Evolutionary conservation across 768 basidiomycete genomes (phyloP).

Genomic region (Rickenella mellea): DNA sequence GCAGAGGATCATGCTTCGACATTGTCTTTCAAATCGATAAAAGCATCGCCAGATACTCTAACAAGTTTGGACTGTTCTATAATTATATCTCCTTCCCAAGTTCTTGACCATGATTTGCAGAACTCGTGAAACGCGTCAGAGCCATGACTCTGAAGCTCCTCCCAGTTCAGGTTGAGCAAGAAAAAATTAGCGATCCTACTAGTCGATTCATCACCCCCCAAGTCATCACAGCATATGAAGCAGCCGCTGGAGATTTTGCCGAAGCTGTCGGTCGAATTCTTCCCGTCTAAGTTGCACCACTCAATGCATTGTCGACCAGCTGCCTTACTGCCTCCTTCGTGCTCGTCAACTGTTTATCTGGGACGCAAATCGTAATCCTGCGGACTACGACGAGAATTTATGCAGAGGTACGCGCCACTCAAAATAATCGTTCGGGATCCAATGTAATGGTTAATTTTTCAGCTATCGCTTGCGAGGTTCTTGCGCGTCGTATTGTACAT

Average conservation of each 20-base stretch:
- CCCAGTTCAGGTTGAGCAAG: slow-evolving; percentile 69
- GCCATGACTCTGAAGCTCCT: slow-evolving; percentile 67
- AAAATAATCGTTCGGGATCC: background rate
- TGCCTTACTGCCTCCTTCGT: slow-evolving; percentile 74
- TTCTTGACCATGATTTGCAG: slow-evolving; percentile 26
- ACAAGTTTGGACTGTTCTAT: slow-evolving; percentile 44
- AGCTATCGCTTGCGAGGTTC: slow-evolving; percentile 79
- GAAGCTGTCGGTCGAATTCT: slow-evolving; percentile 53
- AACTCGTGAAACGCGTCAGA: slow-evolving; percentile 72
- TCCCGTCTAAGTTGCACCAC: background rate
- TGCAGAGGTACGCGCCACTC: slow-evolving; percentile 49
- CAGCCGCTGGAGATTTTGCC: slow-evolving; percentile 79
- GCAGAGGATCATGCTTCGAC: slow-evolving; percentile 35
- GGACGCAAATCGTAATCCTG: slow-evolving; percentile 74
- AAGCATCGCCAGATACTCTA: slow-evolving; percentile 60
- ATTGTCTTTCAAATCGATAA: slow-evolving; percentile 33
- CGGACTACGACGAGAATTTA: slow-evolving; percentile 80
- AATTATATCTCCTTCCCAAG: background rate
- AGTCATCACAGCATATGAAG: slow-evolving; percentile 67
- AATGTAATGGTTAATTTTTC: slow-evolving; percentile 1
- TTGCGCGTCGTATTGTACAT: slow-evolving; percentile 77
- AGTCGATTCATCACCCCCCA: slow-evolving; percentile 76
- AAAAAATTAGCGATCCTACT: slow-evolving; percentile 61
- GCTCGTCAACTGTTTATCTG: slow-evolving; percentile 73
- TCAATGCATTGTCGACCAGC: slow-evolving; percentile 27